Percentiles rank a stretch among this genome's conserved stretches.
These are phyloP conservation scores for Gaillardinia entomophila DNA, from an alignment of 805 yeast genomes.

Conservation along the genomic window DNA sequence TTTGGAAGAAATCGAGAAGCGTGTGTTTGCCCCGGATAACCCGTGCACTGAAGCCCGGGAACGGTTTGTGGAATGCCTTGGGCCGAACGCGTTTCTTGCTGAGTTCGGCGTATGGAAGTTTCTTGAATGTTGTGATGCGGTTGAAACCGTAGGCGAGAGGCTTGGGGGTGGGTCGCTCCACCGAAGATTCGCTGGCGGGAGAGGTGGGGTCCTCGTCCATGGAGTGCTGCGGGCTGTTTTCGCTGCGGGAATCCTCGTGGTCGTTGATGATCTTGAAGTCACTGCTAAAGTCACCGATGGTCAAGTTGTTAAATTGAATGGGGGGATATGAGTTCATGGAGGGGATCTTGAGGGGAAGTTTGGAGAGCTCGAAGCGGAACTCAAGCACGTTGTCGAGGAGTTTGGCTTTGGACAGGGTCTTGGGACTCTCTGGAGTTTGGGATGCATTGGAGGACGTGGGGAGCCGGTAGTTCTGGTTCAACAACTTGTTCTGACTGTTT, in stretches of 20 bases:
- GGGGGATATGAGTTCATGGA: slow-evolving; percentile 11
- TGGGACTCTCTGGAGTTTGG: background rate
- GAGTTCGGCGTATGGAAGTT: slow-evolving; percentile 1
- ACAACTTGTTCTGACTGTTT: slow-evolving; percentile 19
- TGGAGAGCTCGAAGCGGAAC: slow-evolving; percentile 16
- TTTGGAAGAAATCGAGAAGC: slow-evolving; percentile 5
- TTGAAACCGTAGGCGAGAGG: slow-evolving; percentile 1
- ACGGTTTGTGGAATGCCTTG: background rate
- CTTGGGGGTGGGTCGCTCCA: background rate
- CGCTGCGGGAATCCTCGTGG: background rate
- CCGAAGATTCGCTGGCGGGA: background rate
- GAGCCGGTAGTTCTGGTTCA: slow-evolving; percentile 18
- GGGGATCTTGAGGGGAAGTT: slow-evolving; percentile 16
- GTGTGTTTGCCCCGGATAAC: slow-evolving; percentile 3
- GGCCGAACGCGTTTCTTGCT: background rate
- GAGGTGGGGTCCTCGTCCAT: background rate
- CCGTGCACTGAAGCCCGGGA: slow-evolving; percentile 3
- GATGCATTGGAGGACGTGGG: slow-evolving; percentile 13
- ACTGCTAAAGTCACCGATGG: slow-evolving; percentile 12
- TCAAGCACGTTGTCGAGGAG: slow-evolving; percentile 9
- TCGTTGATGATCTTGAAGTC: slow-evolving; percentile 12
- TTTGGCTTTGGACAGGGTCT: too few relatives aligned
- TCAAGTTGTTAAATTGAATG: slow-evolving; percentile 14
- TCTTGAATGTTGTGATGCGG: slow-evolving; percentile 3
- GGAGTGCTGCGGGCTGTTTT: background rate